Evolutionary conservation across 2,329 filamentous ascomycete genomes (phyloP), one percentile per base, ranked within the genome.

Genomic region (Zymoseptoria passerinii): DNA sequence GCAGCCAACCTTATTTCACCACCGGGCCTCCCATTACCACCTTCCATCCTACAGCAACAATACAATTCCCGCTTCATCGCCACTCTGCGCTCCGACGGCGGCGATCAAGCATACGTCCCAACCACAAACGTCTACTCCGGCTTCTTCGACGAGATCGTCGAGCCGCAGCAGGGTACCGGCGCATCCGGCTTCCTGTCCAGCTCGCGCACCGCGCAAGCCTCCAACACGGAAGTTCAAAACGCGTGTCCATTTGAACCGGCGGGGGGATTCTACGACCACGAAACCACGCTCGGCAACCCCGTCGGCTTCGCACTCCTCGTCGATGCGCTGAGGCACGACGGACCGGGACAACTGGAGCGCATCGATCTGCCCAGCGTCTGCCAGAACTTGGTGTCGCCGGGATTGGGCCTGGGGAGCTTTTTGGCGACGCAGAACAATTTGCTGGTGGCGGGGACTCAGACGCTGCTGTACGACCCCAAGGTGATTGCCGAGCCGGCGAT

Each of bases 41-140:
- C 51, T 0, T 65, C 74, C 0, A 67, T 80, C 35, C 66, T 77
- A 3, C 79, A 82, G 67, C 80, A 81, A 62, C 60, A 74, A 51
- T 76, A 76, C 55, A 72, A 72, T 35, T 76, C 73, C 20, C 71
- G 73, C 8, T 79, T 75, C 65, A 69, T 81, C 58, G 64, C 57
- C 7, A 71, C 70, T 0, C 66, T 82, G 4, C 73, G 78, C 16
- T 61, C 63, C 7, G 68, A 75, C 52, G 76, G 73, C 19, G 80
- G 80, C 0, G 78, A 79, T 55, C 77, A 75, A 1, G 78, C 78
- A 1, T 82, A 80, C 60, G 78, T 83, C 0, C 78, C 80, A 0
- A 83, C 80, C 0, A 82, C 80, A 0, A 80, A 74, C 0, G 71
- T 83, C 51, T 83, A 80, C 69, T 5, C 65, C 76, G 77, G 71